These are phyloP conservation scores for Calonectria ilicicola DNA, from an alignment of 2,329 filamentous ascomycete genomes.

Conservation along the genomic window DNA sequence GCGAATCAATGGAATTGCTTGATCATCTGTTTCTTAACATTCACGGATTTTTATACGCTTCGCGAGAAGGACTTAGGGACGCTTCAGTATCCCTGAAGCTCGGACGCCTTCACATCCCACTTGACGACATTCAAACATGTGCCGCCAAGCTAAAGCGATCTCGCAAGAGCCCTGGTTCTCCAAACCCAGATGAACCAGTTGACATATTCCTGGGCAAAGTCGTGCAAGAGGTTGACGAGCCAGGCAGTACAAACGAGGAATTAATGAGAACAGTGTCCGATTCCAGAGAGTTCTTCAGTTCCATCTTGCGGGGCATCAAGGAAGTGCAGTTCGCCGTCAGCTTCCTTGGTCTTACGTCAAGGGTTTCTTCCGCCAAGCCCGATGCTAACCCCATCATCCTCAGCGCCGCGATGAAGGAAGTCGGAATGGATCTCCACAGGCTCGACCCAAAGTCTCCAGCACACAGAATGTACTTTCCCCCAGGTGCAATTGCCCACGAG, in stretches of 20 bases:
- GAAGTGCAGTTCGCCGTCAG: constrained; percentile 97
- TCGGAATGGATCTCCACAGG: constrained; percentile 91
- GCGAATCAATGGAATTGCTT: constrained; percentile 86
- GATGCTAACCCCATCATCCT: constrained; percentile 80
- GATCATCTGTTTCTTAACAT: constrained; percentile 91
- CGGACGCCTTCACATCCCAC: constrained; percentile 89
- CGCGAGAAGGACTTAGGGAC: constrained; percentile 88
- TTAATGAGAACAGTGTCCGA: constrained; percentile 89
- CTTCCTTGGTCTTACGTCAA: constrained; percentile 88
- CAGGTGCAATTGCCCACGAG: constrained; percentile 93
- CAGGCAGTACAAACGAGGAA: constrained; percentile 73
- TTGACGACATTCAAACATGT: constrained; percentile 83
- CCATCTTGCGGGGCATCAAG: constrained; percentile 90
- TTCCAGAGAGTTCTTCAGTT: constrained; percentile 91
- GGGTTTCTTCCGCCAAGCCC: constrained; percentile 75
- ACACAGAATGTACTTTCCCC: constrained; percentile 98
- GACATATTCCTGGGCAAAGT: constrained; percentile 78
- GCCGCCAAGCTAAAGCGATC: constrained; percentile 65
- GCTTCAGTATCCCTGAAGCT: constrained; percentile 91
- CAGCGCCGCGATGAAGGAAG: constrained; percentile 94
- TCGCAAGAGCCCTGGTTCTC: constrained; percentile 49
- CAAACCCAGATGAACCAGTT: constrained; percentile 56
- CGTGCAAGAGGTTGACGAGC: constrained; percentile 78
- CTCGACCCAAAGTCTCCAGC: constrained; percentile 93
- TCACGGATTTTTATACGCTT: constrained; percentile 89